Conservation (phyloP, 371 early-diverging fungal genomes). For the Apophysomyces elegans region DNA sequence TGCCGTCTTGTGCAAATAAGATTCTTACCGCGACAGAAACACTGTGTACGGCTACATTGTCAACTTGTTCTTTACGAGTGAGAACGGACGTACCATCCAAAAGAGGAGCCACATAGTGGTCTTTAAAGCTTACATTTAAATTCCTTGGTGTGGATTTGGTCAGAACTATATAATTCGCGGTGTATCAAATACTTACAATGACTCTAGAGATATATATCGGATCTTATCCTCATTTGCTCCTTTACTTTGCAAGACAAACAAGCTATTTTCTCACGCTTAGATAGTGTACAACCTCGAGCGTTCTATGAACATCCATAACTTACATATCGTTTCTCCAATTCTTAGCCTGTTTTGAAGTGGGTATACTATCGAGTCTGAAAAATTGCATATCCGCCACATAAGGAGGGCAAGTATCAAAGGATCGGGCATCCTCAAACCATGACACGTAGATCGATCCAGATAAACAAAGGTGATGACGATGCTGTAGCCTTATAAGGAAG, state of each 20-base stretch:
- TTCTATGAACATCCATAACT: not conserved
- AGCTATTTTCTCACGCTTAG: conserved; percentile 1
- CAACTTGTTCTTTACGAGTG: conserved; percentile 1
- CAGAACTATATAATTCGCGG: not conserved
- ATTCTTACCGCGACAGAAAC: conserved; percentile 17
- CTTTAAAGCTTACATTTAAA: not conserved
- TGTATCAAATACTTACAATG: not conserved
- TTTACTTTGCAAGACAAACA: not conserved
- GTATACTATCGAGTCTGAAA: conserved; percentile 9
- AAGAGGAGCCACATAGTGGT: not conserved
- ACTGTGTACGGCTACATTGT: conserved; percentile 7
- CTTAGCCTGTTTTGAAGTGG: not conserved
- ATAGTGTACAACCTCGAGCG: conserved; percentile 1
- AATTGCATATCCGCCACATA: conserved; percentile 4
- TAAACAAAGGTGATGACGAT: conserved; percentile 21
- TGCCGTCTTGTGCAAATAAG: not conserved
- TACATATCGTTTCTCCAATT: conserved; percentile 25
- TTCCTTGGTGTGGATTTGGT: not conserved
- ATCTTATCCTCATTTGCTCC: not conserved
- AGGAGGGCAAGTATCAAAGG: not conserved
- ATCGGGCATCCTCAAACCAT: not conserved
- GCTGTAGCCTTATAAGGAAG: conserved; percentile 18
- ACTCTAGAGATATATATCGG: not conserved
- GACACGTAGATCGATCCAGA: conserved; percentile 11
- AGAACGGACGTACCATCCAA: not conserved